These are phyloP conservation scores for Neophaeococcomyces mojaviensis DNA, from an alignment of 2,329 filamentous ascomycete genomes.

Conservation along the genomic window DNA sequence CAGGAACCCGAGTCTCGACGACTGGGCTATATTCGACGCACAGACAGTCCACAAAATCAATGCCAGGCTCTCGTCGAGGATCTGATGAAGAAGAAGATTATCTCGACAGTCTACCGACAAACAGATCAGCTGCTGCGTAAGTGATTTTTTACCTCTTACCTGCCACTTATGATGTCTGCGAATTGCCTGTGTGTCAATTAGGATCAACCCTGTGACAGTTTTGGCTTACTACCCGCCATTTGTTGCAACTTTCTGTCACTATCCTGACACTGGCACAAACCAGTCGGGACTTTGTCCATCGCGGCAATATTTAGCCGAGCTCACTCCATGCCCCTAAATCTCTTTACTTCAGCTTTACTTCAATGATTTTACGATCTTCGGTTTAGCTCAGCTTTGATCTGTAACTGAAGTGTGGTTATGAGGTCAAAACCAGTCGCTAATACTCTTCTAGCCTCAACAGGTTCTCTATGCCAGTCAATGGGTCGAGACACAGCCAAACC, in stretches of 20 bases:
- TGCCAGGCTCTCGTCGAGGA: constrained; percentile 78
- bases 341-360: neutral
- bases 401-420: too few species aligned
- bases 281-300: too few species aligned
- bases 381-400: neutral
- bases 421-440: neutral
- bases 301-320: too few species aligned
- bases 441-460: constrained; percentile 63
- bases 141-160: constrained; percentile 40
- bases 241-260: too few species aligned
- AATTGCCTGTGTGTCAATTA: too few species aligned
- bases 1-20: constrained; percentile 53
- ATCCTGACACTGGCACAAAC: too few species aligned
- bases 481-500: constrained; percentile 45
- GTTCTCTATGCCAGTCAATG: constrained; percentile 86
- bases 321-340: too few species aligned
- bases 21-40: constrained; percentile 33
- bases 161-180: too few species aligned
- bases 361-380: neutral
- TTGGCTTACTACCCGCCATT: too few species aligned
- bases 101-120: constrained; percentile 51
- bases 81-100: constrained; percentile 84
- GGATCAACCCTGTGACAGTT: too few species aligned
- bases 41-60: constrained; percentile 70
- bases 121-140: constrained; percentile 71